Conservation (phyloP, 2,329 filamentous ascomycete species). For the Talaromyces sp. region DNA sequence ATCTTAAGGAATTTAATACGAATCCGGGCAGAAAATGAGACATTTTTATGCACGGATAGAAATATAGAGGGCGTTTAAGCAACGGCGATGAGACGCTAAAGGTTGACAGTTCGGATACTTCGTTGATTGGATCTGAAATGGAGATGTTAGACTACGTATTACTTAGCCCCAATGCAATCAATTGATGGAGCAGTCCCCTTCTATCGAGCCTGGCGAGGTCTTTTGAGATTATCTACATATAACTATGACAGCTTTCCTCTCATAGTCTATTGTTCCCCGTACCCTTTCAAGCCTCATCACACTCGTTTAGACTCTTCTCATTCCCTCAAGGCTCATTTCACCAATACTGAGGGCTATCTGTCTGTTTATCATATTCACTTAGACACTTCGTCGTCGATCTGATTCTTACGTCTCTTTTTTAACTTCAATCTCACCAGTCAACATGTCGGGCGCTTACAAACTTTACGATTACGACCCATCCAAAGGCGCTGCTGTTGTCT, state of each 20-base stretch:
- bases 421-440: slow-evolving; percentile 16
- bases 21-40: neutral
- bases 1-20: neutral
- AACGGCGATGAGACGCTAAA: neutral
- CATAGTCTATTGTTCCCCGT: no score
- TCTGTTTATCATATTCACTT: neutral
- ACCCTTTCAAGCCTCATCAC: neutral
- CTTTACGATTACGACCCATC: slow-evolving; percentile 46
- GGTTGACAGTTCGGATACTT: neutral
- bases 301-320: neutral
- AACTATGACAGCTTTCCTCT: neutral
- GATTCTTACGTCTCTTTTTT: neutral
- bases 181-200: neutral
- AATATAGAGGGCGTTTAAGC: neutral
- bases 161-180: neutral
- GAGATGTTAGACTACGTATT: neutral
- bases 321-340: neutral
- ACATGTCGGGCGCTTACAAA: slow-evolving; percentile 7
- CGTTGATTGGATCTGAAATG: neutral
- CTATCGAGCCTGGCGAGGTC: neutral
- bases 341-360: neutral
- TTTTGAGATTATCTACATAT: neutral
- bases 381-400: neutral
- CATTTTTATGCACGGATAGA: neutral
- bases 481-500: slow-evolving; percentile 45